A percentile compares a stretch with the other conserved stretches of the same genome.
Conservation (phyloP, 768 basidiomycete species). For the Leccinum subtestaceum region DNA sequence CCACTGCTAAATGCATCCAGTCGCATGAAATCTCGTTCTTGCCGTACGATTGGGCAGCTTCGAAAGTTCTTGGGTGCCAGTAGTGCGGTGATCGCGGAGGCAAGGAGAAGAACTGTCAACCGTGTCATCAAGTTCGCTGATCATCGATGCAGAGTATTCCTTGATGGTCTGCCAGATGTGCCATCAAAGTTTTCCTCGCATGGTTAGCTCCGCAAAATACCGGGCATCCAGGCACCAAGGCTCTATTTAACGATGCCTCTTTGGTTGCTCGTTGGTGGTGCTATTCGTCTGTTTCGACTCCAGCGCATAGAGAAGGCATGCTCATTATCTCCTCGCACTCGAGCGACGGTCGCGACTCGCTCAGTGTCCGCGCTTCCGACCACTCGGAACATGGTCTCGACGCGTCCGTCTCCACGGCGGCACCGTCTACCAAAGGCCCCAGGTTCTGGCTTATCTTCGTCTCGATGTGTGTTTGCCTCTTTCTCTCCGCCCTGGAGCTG, state of each 20-base stretch:
- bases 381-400: neutral
- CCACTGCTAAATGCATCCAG: neutral
- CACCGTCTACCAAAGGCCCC: slow-evolving; percentile 9
- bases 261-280: neutral
- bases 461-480: slow-evolving; percentile 22
- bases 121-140: neutral
- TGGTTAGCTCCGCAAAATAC: too few relatives aligned
- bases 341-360: slow-evolving; percentile 1
- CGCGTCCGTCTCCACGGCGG: neutral
- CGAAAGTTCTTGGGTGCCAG: neutral
- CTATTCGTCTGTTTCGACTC: neutral
- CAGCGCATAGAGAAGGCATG: neutral
- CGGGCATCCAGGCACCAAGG: neutral
- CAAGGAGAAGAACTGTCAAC: neutral
- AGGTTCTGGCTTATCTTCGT: slow-evolving; percentile 30
- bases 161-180: neutral
- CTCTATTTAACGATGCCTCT: slow-evolving; percentile 1
- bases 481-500: slow-evolving; percentile 30
- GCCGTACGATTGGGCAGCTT: neutral
- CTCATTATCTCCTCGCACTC: neutral
- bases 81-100: slow-evolving; percentile 1
- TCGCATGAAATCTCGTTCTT: neutral
- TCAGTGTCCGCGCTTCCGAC: neutral
- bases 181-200: neutral
- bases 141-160: slow-evolving; percentile 1